Percentiles rank a stretch among this genome's conserved stretches.
Evolutionary conservation across 176 grass and related monocot species (phyloP).

Genomic region (Tuctoria greenei): DNA sequence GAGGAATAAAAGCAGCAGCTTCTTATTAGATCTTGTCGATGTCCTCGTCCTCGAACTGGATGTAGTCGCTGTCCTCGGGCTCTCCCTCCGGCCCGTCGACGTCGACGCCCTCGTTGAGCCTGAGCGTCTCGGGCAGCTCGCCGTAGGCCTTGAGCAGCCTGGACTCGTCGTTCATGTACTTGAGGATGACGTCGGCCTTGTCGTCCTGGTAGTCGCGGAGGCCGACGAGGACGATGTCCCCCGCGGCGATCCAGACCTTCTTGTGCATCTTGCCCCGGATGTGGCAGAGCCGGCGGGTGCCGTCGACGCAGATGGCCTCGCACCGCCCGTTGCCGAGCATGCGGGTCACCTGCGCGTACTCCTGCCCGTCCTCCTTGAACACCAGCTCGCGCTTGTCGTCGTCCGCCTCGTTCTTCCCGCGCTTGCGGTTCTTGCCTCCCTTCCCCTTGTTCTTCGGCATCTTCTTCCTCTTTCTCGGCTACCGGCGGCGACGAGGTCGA

Average conservation of each 20-base stretch:
- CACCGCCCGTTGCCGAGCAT: slow-evolving; percentile 69
- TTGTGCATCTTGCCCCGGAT: slow-evolving; percentile 78
- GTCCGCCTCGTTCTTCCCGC: slow-evolving; percentile 80
- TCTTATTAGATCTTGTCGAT: slow-evolving; percentile 87
- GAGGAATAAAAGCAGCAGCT: no score
- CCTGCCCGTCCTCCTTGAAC: slow-evolving; percentile 85
- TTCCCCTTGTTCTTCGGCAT: slow-evolving; percentile 94
- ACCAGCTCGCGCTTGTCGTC: slow-evolving; percentile 79
- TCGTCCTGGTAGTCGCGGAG: slow-evolving; percentile 82
- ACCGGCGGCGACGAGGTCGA: no score
- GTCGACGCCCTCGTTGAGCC: slow-evolving; percentile 71
- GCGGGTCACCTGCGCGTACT: slow-evolving; percentile 68
- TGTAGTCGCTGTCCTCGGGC: slow-evolving; percentile 34
- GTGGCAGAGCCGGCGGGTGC: slow-evolving; percentile 67
- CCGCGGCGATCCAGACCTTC: slow-evolving; percentile 76
- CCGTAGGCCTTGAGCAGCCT: slow-evolving; percentile 67
- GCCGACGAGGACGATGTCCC: slow-evolving; percentile 67
- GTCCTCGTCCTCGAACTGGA: slow-evolving; percentile 77
- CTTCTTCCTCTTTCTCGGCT: neutral
- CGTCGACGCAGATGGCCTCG: slow-evolving; percentile 67
- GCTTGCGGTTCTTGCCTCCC: slow-evolving; percentile 88
- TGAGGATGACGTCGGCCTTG: slow-evolving; percentile 81
- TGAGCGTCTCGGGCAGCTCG: slow-evolving; percentile 60
- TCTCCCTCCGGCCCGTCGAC: slow-evolving; percentile 37
- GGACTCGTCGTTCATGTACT: slow-evolving; percentile 77